phyloP scores from a whole-genome alignment of 2,329 filamentous ascomycete species.

The Escovopsis sp. region DNA sequence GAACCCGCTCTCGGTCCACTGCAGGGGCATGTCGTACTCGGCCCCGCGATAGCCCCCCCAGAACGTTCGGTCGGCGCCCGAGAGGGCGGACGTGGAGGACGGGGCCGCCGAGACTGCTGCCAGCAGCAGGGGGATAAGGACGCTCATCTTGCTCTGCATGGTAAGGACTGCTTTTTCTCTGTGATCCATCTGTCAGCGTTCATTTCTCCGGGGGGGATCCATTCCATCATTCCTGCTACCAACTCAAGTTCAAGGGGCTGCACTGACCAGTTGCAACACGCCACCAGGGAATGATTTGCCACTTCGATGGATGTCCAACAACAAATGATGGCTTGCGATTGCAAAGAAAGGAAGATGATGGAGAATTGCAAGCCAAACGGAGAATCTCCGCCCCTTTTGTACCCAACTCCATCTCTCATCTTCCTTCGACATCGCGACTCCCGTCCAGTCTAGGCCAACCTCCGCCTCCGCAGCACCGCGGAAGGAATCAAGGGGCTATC shows the following conservation, averaged over 20 bases:
- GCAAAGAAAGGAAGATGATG: neutral
- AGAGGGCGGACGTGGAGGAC: neutral
- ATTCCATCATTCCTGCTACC: no score
- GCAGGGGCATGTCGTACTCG: conserved; percentile 6
- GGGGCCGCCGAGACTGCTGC: conserved; percentile 1
- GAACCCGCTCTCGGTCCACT: conserved; percentile 6
- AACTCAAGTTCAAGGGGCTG: no score
- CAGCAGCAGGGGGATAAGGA: neutral
- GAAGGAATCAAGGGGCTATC: no score
- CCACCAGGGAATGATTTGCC: no score
- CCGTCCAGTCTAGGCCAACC: neutral
- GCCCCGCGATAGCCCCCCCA: neutral
- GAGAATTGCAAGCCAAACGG: neutral
- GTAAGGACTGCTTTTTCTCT: no score
- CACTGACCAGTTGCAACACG: no score
- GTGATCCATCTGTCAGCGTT: no score
- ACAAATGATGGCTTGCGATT: no score
- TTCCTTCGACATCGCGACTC: no score
- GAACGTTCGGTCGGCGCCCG: neutral
- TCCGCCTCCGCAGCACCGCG: conserved; percentile 6
- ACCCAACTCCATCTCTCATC: neutral
- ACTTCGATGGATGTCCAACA: no score
- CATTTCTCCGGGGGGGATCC: no score
- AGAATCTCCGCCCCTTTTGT: conserved; percentile 3
- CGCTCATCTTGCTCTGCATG: no score